Evolutionary conservation across 495 filamentous ascomycete genomes (phyloP), one percentile per base, ranked within the genome.

Genomic region (Penicillium daleae): DNA sequence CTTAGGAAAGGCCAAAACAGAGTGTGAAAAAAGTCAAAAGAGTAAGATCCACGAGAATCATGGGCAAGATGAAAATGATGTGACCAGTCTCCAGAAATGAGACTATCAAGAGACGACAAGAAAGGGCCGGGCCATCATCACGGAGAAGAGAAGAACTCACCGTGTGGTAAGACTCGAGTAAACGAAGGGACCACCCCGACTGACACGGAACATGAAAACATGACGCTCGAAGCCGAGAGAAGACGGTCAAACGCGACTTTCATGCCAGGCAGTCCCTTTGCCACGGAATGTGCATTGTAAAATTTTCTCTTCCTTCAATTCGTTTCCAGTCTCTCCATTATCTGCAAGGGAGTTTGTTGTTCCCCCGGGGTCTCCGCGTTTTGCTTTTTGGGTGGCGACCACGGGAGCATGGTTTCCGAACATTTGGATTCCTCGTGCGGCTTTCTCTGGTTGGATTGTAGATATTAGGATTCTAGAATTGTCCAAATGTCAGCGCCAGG

Each of bases 211-310:
- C n/a, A n/a, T n/a, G n/a, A 31, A 7, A 31, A 1, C 19, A 21
- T 35, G 33, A 33, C 22, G 17, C 56, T 46, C n/a, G 42, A 57
- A 42, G 54, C 54, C 15, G 40, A 46, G 56, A 57, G 10, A 57
- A 48, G 26, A 48, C 27, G 26, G 56, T 46, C 39, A 48, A 6
- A 26, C 9, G 21, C 12, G 15, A n/a, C n/a, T 5, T 42, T 42
- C 40, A 21, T 39, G 35, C 17, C 35, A 35, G 2, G 37, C 4
- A 39, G 15, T 10, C 24, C 10, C 17, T 21, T 42, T n/a, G 39
- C 39, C 17, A n/a, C 13, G 42, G 42, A 46, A 46, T 22, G 42
- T 24, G 21, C n/a, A 46, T n/a, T n/a, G n/a, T n/a, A n/a, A n/a
- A n/a, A n/a, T n/a, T n/a, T n/a, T n/a, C n/a, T n/a, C n/a, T n/a